Evolutionary conservation across 768 basidiomycete species (phyloP), one percentile per base, ranked within the genome.

Genomic region (Tulasnella sp.): DNA sequence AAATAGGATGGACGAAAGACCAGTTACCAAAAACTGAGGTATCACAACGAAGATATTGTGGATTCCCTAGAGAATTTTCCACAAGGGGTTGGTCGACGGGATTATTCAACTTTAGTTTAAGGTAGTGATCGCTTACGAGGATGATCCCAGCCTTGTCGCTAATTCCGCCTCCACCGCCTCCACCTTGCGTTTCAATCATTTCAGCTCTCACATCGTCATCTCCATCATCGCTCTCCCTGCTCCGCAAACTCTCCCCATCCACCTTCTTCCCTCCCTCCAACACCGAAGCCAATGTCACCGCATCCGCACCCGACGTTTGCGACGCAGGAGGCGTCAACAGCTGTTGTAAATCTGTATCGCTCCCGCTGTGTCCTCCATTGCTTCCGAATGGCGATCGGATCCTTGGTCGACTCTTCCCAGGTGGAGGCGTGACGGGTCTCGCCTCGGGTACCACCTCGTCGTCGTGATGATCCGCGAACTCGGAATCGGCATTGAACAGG

Each of bases 11-110:
- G 92, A 81, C 0, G 91, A 83, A 3, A 97, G 70, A 22, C 83
- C 91, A 0, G 89, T 93, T 30, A 93, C 85, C 42, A 98, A 76
- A 71, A 97, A 93, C 67, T 98, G 94, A 0, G 94, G 94, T 5
- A 96, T 73, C 60, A 97, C 94, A 62, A 98, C 75, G 70, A 87
- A 94, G 60, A 96, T 80, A 66, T 96, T 97, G 71, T 97, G 92
- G 53, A 97, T 94, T 42, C 94, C 92, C 89, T 92, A 61, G 25
- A 50, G 49, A 48, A 43, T n/a, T n/a, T n/a, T n/a, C n/a, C n/a
- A n/a, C n/a, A n/a, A n/a, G n/a, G n/a, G n/a, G n/a, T n/a, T 12
- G 17, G 10, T 2, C 57, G 21, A 34, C 27, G 27, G 49, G n/a
- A n/a, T n/a, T n/a, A n/a, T n/a, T n/a, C n/a, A n/a, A n/a, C n/a